Evolutionary conservation across 495 filamentous ascomycete species (phyloP).

Genomic region (Poronia punctata): DNA sequence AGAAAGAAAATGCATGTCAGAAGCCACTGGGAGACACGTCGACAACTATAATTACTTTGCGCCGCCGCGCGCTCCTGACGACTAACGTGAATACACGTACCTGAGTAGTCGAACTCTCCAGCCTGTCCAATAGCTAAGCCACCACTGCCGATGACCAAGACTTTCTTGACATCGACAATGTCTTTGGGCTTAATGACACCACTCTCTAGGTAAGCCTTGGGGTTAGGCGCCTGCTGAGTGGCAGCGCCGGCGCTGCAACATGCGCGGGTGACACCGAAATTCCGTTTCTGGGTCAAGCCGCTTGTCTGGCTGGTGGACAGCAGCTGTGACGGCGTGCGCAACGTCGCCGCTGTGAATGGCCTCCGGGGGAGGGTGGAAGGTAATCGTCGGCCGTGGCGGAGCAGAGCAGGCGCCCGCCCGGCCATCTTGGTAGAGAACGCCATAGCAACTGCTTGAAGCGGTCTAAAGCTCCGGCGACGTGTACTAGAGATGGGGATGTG

Average conservation of each 20-base stretch:
- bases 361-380: constrained; percentile 31
- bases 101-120: constrained; percentile 98
- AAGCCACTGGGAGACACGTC: no score
- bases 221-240: constrained; percentile 64
- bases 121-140: constrained; percentile 97
- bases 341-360: constrained; percentile 26
- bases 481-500: background rate
- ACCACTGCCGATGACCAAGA: constrained; percentile 92
- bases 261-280: constrained; percentile 31
- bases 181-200: constrained; percentile 70
- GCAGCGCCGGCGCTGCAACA: constrained; percentile 21
- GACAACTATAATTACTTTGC: background rate
- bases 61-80: no score
- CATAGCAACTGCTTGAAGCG: constrained; percentile 10
- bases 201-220: constrained; percentile 81
- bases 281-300: constrained; percentile 30
- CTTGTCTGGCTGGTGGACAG: constrained; percentile 22
- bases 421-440: constrained; percentile 33
- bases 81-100: constrained; percentile 38
- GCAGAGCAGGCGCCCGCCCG: constrained; percentile 41
- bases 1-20: constrained; percentile 10
- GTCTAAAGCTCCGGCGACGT: background rate
- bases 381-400: constrained; percentile 42
- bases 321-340: constrained; percentile 25
- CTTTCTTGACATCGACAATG: constrained; percentile 90